Evolutionary conservation across 2,329 filamentous ascomycete species (phyloP), one percentile per base, ranked within the genome.

Genomic region (Arthrobotrys pseudoclavata): DNA sequence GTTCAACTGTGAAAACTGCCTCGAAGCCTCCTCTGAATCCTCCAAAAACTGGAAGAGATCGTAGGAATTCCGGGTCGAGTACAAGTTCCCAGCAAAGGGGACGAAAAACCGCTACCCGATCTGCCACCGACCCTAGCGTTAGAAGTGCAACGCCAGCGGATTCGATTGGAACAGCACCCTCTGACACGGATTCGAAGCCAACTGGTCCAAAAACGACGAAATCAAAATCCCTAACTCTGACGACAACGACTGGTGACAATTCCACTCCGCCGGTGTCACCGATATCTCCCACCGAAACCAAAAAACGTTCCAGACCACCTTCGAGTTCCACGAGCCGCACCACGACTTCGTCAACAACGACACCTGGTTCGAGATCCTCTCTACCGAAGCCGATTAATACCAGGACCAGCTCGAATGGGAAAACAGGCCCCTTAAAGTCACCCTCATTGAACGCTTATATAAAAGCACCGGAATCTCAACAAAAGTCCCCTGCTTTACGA

Each of bases 381-480:
- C 24, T 76, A 40, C 71, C 71, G 42, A 76, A 76, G 50, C 71
- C 71, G 45, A 69, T 76, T 42, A 76, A 34, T 31, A 76, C 64
- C 24, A 69, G 71, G 45, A 57, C 71, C n/a, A 69, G 71, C 40
- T 76, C 71, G 42, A 50, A 66, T 60, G 57, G 55, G 26, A 76
- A 76, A 76, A 76, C 71, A 13, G 67, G 62, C 15, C 50, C 50
- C 13, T 42, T 61, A 45, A 77, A 77, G 26, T 70, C 68, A 10
- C 68, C 74, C 45, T 67, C 74, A 20, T 63, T 77, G 45, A 71
- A 70, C 67, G 74, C 67, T 61, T 77, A 77, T 55, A 77, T 77
- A 31, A 77, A 77, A 34, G 47, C 74, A 42, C 67, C 67, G n/a
- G 71, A 76, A 26, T 31, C 61, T n/a, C 55, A 61, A 18, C 66